Evolutionary conservation across 495 filamentous ascomycete genomes (phyloP).

Genomic region (Tuber indicum): DNA sequence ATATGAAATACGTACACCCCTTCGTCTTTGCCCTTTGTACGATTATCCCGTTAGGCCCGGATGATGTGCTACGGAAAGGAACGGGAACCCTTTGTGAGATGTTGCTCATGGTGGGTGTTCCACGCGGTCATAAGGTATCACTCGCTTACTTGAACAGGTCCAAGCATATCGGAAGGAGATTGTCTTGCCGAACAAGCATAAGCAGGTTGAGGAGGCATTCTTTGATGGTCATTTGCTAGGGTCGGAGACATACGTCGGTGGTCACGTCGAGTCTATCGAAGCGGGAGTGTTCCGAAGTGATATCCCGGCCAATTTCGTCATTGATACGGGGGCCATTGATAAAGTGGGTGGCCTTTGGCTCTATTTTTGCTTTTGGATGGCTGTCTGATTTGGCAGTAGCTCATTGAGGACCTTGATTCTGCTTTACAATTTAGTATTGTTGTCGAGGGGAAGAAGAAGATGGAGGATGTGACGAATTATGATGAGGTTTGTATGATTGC

Average conservation of each 20-base stretch:
- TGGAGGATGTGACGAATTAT: conserved; percentile 89
- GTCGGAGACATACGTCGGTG: conserved; percentile 95
- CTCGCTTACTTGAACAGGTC: conserved; percentile 45
- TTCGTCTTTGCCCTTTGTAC: conserved; percentile 99
- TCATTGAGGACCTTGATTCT: conserved; percentile 78
- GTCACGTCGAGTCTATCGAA: conserved; percentile 99
- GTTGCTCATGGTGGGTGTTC: conserved; percentile 71
- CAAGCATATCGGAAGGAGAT: conserved; percentile 91
- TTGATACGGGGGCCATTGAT: conserved; percentile 81
- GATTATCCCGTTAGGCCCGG: conserved; percentile 85
- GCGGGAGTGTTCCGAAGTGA: conserved; percentile 95
- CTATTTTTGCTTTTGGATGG: not conserved
- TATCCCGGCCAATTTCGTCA: conserved; percentile 83
- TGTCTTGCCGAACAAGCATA: conserved; percentile 92
- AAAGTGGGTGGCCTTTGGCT: conserved; percentile 45
- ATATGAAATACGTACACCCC: conserved; percentile 99
- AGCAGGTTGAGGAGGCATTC: conserved; percentile 81
- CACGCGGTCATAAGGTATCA: conserved; percentile 20
- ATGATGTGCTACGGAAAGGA: conserved; percentile 89
- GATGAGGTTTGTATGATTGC: conserved; percentile 52
- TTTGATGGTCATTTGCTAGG: conserved; percentile 95
- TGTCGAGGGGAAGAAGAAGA: conserved; percentile 87
- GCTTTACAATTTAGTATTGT: conserved; percentile 86
- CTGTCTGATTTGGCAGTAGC: conserved; percentile 32
- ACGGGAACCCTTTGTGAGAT: conserved; percentile 98